Base-by-base conservation (phyloP, 192 early-diverging fungal genomes). In the Mortierella hygrophila region DNA sequence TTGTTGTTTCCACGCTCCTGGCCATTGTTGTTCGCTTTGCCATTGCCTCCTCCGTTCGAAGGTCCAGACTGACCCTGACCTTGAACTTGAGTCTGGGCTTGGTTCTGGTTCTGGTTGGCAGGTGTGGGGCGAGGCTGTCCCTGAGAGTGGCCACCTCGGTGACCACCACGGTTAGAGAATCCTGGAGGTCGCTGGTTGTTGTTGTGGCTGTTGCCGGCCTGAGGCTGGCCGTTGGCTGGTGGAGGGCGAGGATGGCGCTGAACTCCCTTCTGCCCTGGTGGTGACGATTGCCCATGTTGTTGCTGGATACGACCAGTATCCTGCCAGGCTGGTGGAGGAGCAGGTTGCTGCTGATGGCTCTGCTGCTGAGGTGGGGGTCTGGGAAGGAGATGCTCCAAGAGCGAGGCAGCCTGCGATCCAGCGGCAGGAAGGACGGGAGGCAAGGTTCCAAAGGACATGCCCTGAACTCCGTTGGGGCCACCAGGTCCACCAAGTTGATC, bases 181-280 rank as follows among this genome's bases (percentile, higher is more conserved):
- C 70, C 79, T 49, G 29, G 47, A 37, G 72, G 52, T 4, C 73
- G 70, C 23, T 57, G 77, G 44, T 38, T 70, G n/a, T 29, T 41
- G 15, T 73, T 72, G 70, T 70, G 26, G 42, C 20, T 70, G 69
- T 77, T 77, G 32, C 63, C 18, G 8, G n/a, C 68, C 21, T 70
- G 74, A 23, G 46, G 70, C 49, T 74, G 72, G 3, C 37, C 70
- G 77, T 73, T 70, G 38, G 77, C 42, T 0, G 70, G 71, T 35
- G 83, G 83, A 44, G 84, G 84, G 9, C 84, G 79, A 75, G 79
- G 79, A 29, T 81, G 68, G 18, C 79, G 78, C 11, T 81, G 79
- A 3, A 69, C 70, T 23, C 83, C 83, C n/a, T 63, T 70, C 35
- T 69, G 83, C 2, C 71, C 29, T 21, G n/a, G 49, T 52, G 49